Conservation (phyloP, 768 basidiomycete species). For the Roridomyces roridus region DNA sequence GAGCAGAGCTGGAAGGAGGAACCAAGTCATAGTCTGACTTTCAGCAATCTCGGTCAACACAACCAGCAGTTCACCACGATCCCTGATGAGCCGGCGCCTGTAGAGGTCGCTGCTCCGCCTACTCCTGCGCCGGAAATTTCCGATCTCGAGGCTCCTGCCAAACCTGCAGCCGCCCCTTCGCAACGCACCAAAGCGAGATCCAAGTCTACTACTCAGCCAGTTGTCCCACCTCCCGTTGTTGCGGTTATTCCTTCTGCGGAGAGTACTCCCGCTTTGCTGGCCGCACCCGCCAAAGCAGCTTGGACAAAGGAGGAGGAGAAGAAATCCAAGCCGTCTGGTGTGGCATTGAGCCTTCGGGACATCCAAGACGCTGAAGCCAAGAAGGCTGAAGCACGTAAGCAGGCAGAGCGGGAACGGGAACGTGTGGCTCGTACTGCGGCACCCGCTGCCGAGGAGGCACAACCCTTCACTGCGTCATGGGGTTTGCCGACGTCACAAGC, state of each 20-base stretch:
- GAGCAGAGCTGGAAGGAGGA: conserved; percentile 51
- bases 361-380: conserved; percentile 95
- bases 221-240: conserved; percentile 18
- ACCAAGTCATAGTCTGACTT: conserved; percentile 56
- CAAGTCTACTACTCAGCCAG: conserved; percentile 22
- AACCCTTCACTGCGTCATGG: conserved; percentile 78
- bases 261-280: conserved; percentile 29
- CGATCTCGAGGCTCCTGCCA: conserved; percentile 14
- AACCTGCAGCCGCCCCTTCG: conserved; percentile 26
- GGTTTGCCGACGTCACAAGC: conserved; percentile 86
- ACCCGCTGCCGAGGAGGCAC: conserved; percentile 56
- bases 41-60: conserved; percentile 64
- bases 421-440: conserved; percentile 57
- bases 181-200: conserved; percentile 27
- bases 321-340: conserved; percentile 50
- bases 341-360: conserved; percentile 79
- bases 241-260: conserved; percentile 24
- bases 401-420: conserved; percentile 75
- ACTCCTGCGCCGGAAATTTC: conserved; percentile 14
- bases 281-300: conserved; percentile 54
- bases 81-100: conserved; percentile 20
- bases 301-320: conserved; percentile 79
- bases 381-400: conserved; percentile 78
- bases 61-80: conserved; percentile 46
- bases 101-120: conserved; percentile 1